phyloP scores from a whole-genome alignment of 805 yeast genomes.

The Sugiyamaella smithiae region DNA sequence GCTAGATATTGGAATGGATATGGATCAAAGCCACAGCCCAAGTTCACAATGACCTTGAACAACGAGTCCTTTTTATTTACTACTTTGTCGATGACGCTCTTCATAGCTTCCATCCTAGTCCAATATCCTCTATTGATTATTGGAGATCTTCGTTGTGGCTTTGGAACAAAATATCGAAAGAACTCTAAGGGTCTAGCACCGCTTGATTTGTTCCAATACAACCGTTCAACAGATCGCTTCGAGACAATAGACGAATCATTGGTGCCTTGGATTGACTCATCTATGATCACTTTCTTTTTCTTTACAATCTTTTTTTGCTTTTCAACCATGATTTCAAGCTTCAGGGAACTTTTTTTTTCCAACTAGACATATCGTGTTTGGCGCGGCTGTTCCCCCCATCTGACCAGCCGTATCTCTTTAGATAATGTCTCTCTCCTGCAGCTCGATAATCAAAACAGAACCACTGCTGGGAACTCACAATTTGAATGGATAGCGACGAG shows the following conservation, averaged over 20 bases:
- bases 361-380: no score
- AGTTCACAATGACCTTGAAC: constrained; percentile 51
- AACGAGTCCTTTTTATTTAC: constrained; percentile 30
- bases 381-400: no score
- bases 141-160: constrained; percentile 68
- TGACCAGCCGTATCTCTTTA: neutral
- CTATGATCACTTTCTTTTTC: constrained; percentile 34
- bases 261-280: constrained; percentile 76
- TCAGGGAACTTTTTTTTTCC: no score
- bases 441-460: neutral
- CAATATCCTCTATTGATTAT: constrained; percentile 82
- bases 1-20: constrained; percentile 52
- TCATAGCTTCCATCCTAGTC: constrained; percentile 71
- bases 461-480: neutral
- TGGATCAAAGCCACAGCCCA: constrained; percentile 80
- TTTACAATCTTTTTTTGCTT: constrained; percentile 1
- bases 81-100: constrained; percentile 50
- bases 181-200: constrained; percentile 36
- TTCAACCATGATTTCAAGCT: neutral
- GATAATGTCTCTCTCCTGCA: neutral
- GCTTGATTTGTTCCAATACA: constrained; percentile 36
- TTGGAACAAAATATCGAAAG: constrained; percentile 66
- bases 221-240: constrained; percentile 70
- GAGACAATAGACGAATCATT: constrained; percentile 82
- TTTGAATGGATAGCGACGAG: constrained; percentile 9